These are phyloP conservation scores for Sophora flavescens DNA, from an alignment of 306 rosid genomes.

Conservation along the genomic window DNA sequence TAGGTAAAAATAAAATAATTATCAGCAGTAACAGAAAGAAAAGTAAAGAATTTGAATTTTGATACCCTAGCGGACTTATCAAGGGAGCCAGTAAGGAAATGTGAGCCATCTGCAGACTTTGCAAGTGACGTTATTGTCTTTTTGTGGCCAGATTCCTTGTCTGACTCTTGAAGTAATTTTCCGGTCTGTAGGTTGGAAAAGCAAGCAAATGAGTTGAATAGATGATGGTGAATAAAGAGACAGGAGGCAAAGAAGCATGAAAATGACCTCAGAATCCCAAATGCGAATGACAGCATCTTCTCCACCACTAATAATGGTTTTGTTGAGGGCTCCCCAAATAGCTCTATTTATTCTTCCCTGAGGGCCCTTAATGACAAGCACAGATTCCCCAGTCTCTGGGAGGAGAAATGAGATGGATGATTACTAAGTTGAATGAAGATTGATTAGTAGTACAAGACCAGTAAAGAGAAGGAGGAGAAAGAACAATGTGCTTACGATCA, in stretches of 20 bases:
- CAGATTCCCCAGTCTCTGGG: conserved; percentile 83
- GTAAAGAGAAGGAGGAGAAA: neutral
- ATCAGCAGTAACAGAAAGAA: neutral
- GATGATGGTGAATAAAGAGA: neutral
- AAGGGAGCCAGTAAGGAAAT: conserved; percentile 85
- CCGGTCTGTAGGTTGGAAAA: conserved; percentile 67
- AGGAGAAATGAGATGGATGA: neutral
- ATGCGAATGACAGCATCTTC: conserved; percentile 86
- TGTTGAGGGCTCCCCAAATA: conserved; percentile 92
- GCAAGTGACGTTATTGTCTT: conserved; percentile 75
- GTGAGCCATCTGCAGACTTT: conserved; percentile 82
- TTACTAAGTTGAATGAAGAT: neutral
- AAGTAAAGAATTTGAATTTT: neutral
- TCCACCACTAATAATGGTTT: conserved; percentile 85
- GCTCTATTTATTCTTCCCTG: conserved; percentile 96
- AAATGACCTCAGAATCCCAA: conserved; percentile 85
- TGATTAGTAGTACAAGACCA: neutral
- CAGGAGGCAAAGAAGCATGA: neutral
- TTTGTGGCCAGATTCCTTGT: conserved; percentile 84
- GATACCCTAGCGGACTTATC: conserved; percentile 91
- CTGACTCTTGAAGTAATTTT: conserved; percentile 72
- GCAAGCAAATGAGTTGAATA: neutral
- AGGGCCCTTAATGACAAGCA: conserved; percentile 76
- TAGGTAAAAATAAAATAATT: neutral
- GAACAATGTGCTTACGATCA: conserved; percentile 57